Percentiles rank a stretch among this genome's conserved stretches.
These are phyloP conservation scores for Clarkia xantiana DNA, from an alignment of 345 rosid genomes.

Conservation along the genomic window DNA sequence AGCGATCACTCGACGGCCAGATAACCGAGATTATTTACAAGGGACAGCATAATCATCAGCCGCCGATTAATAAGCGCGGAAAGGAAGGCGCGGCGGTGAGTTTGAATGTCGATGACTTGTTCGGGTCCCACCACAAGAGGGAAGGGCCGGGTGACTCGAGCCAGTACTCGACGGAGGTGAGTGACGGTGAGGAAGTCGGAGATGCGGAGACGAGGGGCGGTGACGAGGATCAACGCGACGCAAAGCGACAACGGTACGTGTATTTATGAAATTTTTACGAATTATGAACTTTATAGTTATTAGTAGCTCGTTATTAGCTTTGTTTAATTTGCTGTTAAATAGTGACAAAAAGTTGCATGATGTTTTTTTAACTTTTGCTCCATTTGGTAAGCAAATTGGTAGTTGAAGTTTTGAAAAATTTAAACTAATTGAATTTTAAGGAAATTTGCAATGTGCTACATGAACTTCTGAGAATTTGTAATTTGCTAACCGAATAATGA, in stretches of 20 bases:
- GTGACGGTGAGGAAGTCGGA: conserved; percentile 40
- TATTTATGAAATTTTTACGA: no score
- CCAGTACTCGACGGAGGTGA: conserved; percentile 36
- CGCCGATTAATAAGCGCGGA: conserved; percentile 46
- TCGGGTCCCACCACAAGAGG: conserved; percentile 7
- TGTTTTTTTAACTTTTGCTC: no score
- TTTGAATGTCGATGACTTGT: conserved; percentile 13
- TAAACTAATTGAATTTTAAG: no score
- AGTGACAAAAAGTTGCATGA: no score
- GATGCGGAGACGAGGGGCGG: conserved; percentile 23
- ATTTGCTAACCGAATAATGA: no score
- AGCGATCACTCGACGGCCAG: conserved; percentile 60
- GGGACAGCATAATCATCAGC: conserved; percentile 61
- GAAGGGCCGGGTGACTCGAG: conserved; percentile 35
- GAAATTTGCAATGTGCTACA: no score
- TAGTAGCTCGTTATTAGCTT: no score
- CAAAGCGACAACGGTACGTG: conserved; percentile 28
- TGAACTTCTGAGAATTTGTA: no score
- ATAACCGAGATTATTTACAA: conserved; percentile 73
- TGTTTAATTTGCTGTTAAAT: no score
- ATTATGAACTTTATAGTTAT: no score
- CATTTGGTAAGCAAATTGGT: no score
- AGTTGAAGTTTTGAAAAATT: no score
- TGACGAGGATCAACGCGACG: conserved; percentile 44
- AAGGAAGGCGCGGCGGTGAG: conserved; percentile 21